Conservation (phyloP, 495 filamentous ascomycete genomes). For the Aspergillus diversus region DNA sequence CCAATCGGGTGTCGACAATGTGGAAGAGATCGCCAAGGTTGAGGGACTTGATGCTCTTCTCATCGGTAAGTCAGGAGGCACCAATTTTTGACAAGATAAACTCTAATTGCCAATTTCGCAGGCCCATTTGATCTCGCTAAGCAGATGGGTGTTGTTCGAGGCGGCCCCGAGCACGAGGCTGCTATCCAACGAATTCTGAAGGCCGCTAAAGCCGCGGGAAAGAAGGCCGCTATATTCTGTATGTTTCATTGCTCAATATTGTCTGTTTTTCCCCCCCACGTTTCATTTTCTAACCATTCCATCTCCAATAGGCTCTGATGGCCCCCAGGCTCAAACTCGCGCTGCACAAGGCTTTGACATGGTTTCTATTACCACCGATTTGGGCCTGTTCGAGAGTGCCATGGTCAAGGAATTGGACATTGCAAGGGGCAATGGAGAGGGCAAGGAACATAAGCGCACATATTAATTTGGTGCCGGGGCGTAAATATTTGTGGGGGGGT, state of each 20-base stretch:
- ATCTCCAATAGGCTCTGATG: conserved; percentile 47
- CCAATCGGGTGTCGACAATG: conserved; percentile 47
- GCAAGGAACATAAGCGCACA: conserved; percentile 14
- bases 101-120: not conserved
- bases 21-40: conserved; percentile 52
- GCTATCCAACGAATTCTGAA: conserved; percentile 67
- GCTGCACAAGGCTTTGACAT: conserved; percentile 76
- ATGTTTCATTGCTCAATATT: conserved; percentile 14
- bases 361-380: conserved; percentile 68
- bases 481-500: no score
- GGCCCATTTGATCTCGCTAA: conserved; percentile 62
- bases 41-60: conserved; percentile 50
- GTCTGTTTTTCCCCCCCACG: not conserved
- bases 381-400: conserved; percentile 48
- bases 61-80: conserved; percentile 33
- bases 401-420: conserved; percentile 40
- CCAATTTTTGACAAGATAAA: not conserved
- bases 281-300: not conserved
- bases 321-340: conserved; percentile 64
- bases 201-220: conserved; percentile 68
- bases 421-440: conserved; percentile 30
- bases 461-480: not conserved
- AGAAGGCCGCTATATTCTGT: conserved; percentile 80
- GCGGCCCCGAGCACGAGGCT: conserved; percentile 51
- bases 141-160: conserved; percentile 41